Percentiles rank a stretch among this genome's conserved stretches.
Conservation (phyloP, 73 alveolate species). For the Paramecium primaurelia region DNA sequence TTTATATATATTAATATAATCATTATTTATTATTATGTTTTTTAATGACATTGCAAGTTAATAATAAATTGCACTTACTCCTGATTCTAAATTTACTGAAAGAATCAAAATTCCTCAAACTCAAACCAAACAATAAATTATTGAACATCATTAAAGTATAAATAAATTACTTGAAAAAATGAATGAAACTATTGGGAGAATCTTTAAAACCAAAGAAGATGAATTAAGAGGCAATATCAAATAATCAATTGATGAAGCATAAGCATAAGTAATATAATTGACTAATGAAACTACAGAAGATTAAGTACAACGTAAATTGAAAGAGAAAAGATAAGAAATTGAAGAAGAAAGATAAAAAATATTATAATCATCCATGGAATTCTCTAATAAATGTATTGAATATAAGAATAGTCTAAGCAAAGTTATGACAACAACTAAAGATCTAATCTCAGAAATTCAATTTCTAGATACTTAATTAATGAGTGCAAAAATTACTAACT, state of each 20-base stretch:
- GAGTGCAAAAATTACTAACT: slow-evolving; percentile 19
- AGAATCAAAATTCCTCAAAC: neutral
- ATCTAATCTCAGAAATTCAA: neutral
- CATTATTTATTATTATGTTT: neutral
- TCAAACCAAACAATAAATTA: neutral
- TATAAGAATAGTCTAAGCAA: slow-evolving; percentile 7
- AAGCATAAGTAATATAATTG: neutral
- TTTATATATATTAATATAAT: neutral
- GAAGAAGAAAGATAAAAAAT: slow-evolving; percentile 20
- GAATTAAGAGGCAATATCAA: neutral
- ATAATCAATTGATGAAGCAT: slow-evolving; percentile 33
- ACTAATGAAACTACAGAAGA: slow-evolving; percentile 14
- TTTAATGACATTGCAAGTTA: slow-evolving; percentile 1
- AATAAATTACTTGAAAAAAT: slow-evolving; percentile 19
- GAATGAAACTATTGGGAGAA: slow-evolving; percentile 36
- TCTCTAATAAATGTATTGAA: slow-evolving; percentile 27
- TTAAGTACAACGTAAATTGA: neutral
- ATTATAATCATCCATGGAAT: slow-evolving; percentile 49
- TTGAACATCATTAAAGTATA: neutral
- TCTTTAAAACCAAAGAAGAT: neutral
- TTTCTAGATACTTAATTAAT: neutral
- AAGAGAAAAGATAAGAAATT: slow-evolving; percentile 15
- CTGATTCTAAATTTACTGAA: slow-evolving; percentile 5
- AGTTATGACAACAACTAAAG: slow-evolving; percentile 23
- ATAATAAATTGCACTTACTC: neutral